These are phyloP conservation scores for Heterobasidion occidentale DNA, from an alignment of 1,284 basidiomycete genomes.

Conservation along the genomic window DNA sequence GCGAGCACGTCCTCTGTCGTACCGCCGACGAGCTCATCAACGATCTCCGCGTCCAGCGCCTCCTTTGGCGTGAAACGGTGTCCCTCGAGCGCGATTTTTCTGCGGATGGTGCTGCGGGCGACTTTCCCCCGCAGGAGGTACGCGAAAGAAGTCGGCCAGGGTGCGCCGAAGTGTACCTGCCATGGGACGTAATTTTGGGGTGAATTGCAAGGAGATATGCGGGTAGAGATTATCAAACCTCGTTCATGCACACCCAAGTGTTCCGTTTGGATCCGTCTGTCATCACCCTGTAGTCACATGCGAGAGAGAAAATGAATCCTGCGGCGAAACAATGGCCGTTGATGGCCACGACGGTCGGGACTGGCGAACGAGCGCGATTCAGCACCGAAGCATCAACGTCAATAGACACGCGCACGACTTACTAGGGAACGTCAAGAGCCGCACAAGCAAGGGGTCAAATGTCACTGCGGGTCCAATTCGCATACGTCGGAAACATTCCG, in stretches of 20 bases:
- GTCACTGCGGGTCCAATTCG: conserved; percentile 14
- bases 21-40: conserved; percentile 62
- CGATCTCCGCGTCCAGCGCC: conserved; percentile 57
- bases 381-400: neutral
- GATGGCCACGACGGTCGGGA: conserved; percentile 80
- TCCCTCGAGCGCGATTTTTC: conserved; percentile 79
- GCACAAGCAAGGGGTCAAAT: conserved; percentile 25
- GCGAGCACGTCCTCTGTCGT: conserved; percentile 52
- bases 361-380: conserved; percentile 24
- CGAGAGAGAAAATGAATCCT: conserved; percentile 73
- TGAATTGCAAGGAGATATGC: conserved; percentile 6
- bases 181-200: conserved; percentile 4
- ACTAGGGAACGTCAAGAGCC: conserved; percentile 65
- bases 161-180: conserved; percentile 77
- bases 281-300: conserved; percentile 90
- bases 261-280: conserved; percentile 69
- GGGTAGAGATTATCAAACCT: conserved; percentile 37
- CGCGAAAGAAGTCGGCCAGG: conserved; percentile 69
- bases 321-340: conserved; percentile 92
- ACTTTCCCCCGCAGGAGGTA: conserved; percentile 56
- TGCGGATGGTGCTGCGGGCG: conserved; percentile 53
- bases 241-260: conserved; percentile 91
- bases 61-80: conserved; percentile 76
- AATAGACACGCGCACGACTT: conserved; percentile 15
- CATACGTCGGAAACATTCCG: neutral